phyloP scores from a whole-genome alignment of 1,284 basidiomycete genomes.

The Schizophyllum amplum region DNA sequence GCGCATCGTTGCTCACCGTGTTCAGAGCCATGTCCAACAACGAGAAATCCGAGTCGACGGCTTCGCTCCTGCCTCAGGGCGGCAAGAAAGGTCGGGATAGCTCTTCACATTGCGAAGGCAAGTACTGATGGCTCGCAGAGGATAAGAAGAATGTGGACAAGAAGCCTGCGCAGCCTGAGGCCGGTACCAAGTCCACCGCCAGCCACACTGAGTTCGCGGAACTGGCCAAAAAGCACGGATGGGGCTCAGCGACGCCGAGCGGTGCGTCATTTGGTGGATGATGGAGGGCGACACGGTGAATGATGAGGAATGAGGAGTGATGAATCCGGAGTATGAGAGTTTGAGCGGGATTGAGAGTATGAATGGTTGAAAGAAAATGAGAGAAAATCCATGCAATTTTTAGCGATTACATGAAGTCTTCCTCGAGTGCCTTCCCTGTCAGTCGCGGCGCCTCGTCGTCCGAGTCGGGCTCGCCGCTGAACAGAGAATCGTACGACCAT shows the following conservation, averaged over 20 bases:
- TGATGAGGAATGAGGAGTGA: background rate
- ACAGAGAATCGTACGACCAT: conserved; percentile 67
- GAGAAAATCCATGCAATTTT: too few relatives aligned
- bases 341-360: too few relatives aligned
- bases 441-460: conserved; percentile 29
- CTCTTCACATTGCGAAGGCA: too few relatives aligned
- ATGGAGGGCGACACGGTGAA: too few relatives aligned
- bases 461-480: conserved; percentile 37
- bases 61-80: background rate
- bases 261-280: conserved; percentile 11
- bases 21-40: background rate
- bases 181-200: background rate
- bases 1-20: background rate
- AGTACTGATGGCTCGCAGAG: background rate
- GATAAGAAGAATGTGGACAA: background rate
- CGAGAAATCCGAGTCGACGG: background rate
- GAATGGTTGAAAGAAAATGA: too few relatives aligned
- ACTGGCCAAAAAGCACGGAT: conserved; percentile 17
- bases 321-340: background rate
- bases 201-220: conserved; percentile 17
- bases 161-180: background rate
- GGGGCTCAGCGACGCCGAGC: conserved; percentile 19
- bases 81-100: background rate
- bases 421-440: conserved; percentile 48
- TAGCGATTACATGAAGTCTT: conserved; percentile 50